phyloP scores from a whole-genome alignment of 805 yeast genomes.

The Cyberlindnera misumaiensis region DNA sequence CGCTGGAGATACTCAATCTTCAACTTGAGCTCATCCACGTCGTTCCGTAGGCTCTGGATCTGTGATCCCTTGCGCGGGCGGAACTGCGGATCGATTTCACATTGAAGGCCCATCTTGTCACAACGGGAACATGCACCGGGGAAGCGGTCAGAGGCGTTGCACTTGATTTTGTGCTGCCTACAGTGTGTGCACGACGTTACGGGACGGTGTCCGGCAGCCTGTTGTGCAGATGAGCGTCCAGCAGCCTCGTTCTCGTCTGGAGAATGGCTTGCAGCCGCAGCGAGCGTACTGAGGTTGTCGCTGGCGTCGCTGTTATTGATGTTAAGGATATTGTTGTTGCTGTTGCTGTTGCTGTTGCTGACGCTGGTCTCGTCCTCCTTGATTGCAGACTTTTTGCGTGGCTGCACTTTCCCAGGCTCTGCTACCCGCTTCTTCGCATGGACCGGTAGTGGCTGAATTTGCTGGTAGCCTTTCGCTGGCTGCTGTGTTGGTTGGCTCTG shows the following conservation, averaged over 20 bases:
- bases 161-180: constrained; percentile 88
- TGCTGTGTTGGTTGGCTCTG: neutral
- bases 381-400: neutral
- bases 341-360: constrained; percentile 1
- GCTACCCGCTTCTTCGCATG: constrained; percentile 2
- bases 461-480: constrained; percentile 1
- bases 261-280: constrained; percentile 11
- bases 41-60: constrained; percentile 75
- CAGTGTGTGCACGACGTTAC: constrained; percentile 93
- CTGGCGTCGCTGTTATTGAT: constrained; percentile 6
- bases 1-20: constrained; percentile 61
- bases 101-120: constrained; percentile 66
- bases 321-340: constrained; percentile 5
- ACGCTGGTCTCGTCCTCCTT: constrained; percentile 11
- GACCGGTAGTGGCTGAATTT: constrained; percentile 3
- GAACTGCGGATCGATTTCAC: constrained; percentile 88
- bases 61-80: constrained; percentile 90
- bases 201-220: constrained; percentile 65
- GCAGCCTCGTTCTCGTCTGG: constrained; percentile 2
- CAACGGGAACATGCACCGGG: constrained; percentile 84
- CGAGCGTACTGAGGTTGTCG: constrained; percentile 12
- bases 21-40: constrained; percentile 71
- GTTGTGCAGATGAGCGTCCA: constrained; percentile 5
- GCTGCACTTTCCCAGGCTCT: too few species aligned
- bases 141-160: constrained; percentile 80